Evolutionary conservation across 2,329 filamentous ascomycete genomes (phyloP).

Genomic region (Cercospora berteroae): DNA sequence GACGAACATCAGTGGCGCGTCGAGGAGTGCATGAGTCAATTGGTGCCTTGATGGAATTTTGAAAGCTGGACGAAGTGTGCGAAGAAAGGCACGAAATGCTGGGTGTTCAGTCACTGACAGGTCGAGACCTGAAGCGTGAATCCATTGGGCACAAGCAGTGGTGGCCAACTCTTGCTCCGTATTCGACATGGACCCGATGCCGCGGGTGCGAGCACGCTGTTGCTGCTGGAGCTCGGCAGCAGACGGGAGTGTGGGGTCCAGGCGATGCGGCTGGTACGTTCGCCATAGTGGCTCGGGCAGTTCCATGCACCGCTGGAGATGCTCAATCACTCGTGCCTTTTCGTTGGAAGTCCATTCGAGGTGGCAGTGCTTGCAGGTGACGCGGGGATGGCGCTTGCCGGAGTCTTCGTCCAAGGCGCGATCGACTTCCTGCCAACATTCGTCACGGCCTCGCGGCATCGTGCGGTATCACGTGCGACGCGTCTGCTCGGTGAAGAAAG

Average conservation of each 20-base stretch:
- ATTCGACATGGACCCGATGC: conserved; percentile 28
- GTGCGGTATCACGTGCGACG: neutral
- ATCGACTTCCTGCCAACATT: conserved; percentile 29
- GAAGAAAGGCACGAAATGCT: conserved; percentile 26
- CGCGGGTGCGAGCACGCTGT: conserved; percentile 27
- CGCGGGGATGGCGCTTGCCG: conserved; percentile 30
- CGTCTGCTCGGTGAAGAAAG: neutral
- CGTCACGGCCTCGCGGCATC: conserved; percentile 30
- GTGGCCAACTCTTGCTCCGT: conserved; percentile 28
- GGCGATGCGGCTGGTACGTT: conserved; percentile 28
- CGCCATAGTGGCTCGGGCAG: conserved; percentile 28
- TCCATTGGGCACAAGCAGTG: conserved; percentile 28
- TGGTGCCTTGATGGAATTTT: conserved; percentile 25
- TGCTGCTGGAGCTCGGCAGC: conserved; percentile 28
- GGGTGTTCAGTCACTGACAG: conserved; percentile 25
- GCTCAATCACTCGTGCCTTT: conserved; percentile 28
- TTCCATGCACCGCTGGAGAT: conserved; percentile 28
- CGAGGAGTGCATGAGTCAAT: conserved; percentile 27
- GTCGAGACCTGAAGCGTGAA: conserved; percentile 23
- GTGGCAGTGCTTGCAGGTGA: conserved; percentile 29
- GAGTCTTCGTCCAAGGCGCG: conserved; percentile 28
- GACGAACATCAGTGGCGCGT: conserved; percentile 29
- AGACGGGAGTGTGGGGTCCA: conserved; percentile 27
- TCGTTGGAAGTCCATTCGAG: conserved; percentile 31
- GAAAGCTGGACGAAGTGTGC: conserved; percentile 26